Base-by-base conservation (phyloP, 345 rosid genomes). In the Arabidopsis suecica region DNA sequence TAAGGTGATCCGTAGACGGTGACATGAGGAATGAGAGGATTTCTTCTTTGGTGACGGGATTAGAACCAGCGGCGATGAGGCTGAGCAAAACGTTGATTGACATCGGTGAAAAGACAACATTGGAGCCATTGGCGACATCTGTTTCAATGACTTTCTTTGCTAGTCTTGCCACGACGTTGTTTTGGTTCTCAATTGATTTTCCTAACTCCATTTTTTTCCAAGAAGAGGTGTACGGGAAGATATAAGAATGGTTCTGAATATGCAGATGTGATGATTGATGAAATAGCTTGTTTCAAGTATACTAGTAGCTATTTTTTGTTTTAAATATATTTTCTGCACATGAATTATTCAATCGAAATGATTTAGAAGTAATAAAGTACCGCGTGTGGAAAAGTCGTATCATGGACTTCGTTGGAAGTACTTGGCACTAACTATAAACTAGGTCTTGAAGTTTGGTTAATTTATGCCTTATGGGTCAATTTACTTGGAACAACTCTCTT, bases 101-200 rank as follows among this genome's bases (percentile, higher is more conserved):
- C 42, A 74, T 83, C 37, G 97, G 93, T 44, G 93, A 89, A 82
- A 83, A 87, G 32, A 88, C 91, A 4, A 82, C 66, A 82, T 92
- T 88, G 48, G 80, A 70, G 65, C 61, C 80, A 37, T 80, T 80
- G 63, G 91, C 86, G 6, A 75, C 81, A 16, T 16, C 18, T 8
- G 80, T 74, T n/a, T 69, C 74, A 50, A 85, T 74, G 11, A 89
- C 70, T 47, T 78, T 80, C 76, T 77, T 84, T 2, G 85, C 34
- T 20, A 89, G 79, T 11, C 38, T 28, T 49, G 87, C 82, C 11
- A 83, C 82, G 22, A 80, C 85, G 57, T 82, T 86, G 78, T 83
- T 87, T 69, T 88, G 97, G 41, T 44, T 51, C 54, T 70, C 51
- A 80, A 85, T 81, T 44, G 77, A 56, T 58, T 83, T 83, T 2